Base-by-base conservation (phyloP, 306 rosid species). In the Quercus variabilis region DNA sequence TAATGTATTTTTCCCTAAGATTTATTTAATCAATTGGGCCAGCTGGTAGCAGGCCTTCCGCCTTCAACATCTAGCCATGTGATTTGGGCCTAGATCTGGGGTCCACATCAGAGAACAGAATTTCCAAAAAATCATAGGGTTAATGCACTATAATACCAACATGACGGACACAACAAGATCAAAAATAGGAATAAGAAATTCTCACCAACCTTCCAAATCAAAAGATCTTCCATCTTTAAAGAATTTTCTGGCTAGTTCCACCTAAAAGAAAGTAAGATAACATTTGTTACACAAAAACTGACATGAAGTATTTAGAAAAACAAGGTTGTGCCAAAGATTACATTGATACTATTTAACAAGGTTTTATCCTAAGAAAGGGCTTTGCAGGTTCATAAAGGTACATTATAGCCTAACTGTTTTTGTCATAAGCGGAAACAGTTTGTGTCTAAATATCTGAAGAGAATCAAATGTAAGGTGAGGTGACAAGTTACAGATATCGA, bases 221-320 rank as follows among this genome's bases (percentile, higher is more conserved):
- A 92, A 76, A 77, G 87, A 79, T 75, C 97, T 91, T 78, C 91
- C 95, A 80, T 92, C 97, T 81, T 91, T 91, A 52, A 94, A 94
- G 81, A 94, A 94, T 5, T 59, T 91, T 69, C 90, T 87, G 5
- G 89, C 93, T 51, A 94, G 85, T 89, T 92, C 97, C 86, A 55
- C 84, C 97, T 94, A 88, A 71, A 88, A 90, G 77, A 82, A 74
- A 83, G 82, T 25, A 75, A 79, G 21, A 82, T 17, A 49, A 78
- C 46, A 58, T 73, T 30, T 60, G 58, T 75, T 71, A 79, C 67
- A 81, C 35, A 51, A 30, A 7, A 17, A 4, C 31, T 26, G 71
- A 79, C n/a, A 69, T 43, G 54, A 67, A 31, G 46, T 64, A 15
- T 3, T 12, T 33, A 67, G 51, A 19, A 67, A 33, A 67, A 15